These are phyloP conservation scores for Cladosporium sp. DNA, from an alignment of 2,329 filamentous ascomycete genomes.

Conservation along the genomic window DNA sequence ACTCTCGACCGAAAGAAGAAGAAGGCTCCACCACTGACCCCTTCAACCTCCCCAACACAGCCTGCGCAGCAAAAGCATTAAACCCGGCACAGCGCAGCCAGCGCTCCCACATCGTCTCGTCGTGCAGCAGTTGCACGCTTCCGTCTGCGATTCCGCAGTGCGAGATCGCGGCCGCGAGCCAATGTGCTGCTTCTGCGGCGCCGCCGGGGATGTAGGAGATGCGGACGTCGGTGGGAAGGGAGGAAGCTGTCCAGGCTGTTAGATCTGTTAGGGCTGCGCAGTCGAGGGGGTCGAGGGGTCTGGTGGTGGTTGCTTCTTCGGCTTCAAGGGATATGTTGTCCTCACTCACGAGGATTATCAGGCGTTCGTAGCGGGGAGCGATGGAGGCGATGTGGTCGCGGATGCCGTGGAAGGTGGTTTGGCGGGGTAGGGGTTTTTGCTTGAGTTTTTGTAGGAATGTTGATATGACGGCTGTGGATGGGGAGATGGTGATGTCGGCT, in stretches of 20 bases:
- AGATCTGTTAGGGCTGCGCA: constrained; percentile 31
- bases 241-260: constrained; percentile 41
- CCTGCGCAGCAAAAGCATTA: constrained; percentile 69
- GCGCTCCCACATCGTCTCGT: constrained; percentile 64
- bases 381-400: constrained; percentile 53
- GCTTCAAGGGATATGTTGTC: constrained; percentile 14
- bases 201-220: constrained; percentile 40
- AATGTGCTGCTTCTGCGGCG: constrained; percentile 35
- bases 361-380: constrained; percentile 58
- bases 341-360: constrained; percentile 64
- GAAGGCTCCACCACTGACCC: too few species aligned
- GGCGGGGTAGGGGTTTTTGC: constrained; percentile 66
- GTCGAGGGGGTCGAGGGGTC: constrained; percentile 28
- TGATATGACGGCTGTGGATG: constrained; percentile 63
- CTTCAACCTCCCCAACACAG: constrained; percentile 45
- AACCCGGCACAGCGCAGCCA: constrained; percentile 63
- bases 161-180: constrained; percentile 42
- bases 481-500: constrained; percentile 70
- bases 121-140: constrained; percentile 27
- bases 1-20: constrained; percentile 19
- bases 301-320: neutral
- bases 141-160: constrained; percentile 31
- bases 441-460: constrained; percentile 69
- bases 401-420: constrained; percentile 43
- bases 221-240: constrained; percentile 36